phyloP scores from a whole-genome alignment of 371 early-diverging fungal species.

The Actinomucor elegans region DNA sequence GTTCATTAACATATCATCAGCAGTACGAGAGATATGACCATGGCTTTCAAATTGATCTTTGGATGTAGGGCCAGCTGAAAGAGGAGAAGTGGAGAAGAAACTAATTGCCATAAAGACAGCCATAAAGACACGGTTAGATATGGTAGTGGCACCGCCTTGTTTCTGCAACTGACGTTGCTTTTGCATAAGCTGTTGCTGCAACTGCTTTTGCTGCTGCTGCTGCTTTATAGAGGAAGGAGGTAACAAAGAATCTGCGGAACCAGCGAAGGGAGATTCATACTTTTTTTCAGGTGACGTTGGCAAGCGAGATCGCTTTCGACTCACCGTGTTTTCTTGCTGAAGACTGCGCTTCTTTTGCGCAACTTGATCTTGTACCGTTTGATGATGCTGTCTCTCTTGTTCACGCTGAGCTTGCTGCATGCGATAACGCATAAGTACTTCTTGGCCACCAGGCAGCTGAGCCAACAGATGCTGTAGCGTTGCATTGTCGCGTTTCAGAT shows the following conservation, averaged over 20 bases:
- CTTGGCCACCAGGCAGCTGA: slow-evolving; percentile 59
- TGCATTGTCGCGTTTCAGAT: slow-evolving; percentile 50
- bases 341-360: slow-evolving; percentile 25
- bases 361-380: slow-evolving; percentile 23
- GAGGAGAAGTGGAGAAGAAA: slow-evolving; percentile 45
- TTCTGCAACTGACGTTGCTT: neutral
- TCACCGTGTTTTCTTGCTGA: slow-evolving; percentile 21
- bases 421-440: slow-evolving; percentile 34
- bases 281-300: slow-evolving; percentile 8
- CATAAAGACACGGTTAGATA: slow-evolving; percentile 46
- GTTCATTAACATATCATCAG: slow-evolving; percentile 8
- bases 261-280: slow-evolving; percentile 17
- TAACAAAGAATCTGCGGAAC: neutral
- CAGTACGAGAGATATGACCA: slow-evolving; percentile 41
- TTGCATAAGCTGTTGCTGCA: neutral
- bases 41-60: slow-evolving; percentile 42
- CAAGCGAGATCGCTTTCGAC: slow-evolving; percentile 21
- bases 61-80: slow-evolving; percentile 36
- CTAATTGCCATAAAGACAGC: slow-evolving; percentile 46
- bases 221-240: slow-evolving; percentile 1
- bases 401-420: slow-evolving; percentile 37
- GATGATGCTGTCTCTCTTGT: slow-evolving; percentile 28
- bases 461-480: slow-evolving; percentile 51
- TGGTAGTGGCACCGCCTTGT: neutral
- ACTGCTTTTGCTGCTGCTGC: neutral